Conservation (phyloP, 163 green algal species). For the Chlamydomonas reinhardtii region DNA sequence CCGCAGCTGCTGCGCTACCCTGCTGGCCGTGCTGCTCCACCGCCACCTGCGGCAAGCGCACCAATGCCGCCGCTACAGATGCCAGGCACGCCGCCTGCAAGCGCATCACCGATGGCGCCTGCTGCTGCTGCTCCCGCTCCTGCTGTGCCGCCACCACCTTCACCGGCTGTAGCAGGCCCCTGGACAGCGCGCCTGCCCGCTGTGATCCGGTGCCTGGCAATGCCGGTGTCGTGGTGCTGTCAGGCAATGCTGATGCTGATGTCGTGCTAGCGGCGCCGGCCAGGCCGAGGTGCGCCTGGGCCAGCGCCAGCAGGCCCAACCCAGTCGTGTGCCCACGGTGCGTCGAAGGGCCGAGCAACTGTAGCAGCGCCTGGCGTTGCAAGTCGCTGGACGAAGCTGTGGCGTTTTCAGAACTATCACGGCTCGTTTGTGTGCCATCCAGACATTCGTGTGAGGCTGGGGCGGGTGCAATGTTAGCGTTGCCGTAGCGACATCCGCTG, state of each 20-base stretch:
- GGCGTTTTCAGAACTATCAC: too few species aligned
- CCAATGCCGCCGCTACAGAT: slow-evolving; percentile 6
- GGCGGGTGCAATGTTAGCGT: too few species aligned
- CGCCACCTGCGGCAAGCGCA: slow-evolving; percentile 4
- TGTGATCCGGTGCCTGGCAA: too few species aligned
- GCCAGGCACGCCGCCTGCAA: slow-evolving; percentile 13
- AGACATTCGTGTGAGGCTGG: too few species aligned
- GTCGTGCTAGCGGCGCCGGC: neutral
- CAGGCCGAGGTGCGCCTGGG: neutral
- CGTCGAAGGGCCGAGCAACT: neutral
- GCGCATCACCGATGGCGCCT: neutral
- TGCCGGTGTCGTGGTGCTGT: too few species aligned
- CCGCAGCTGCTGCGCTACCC: too few species aligned
- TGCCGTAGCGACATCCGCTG: too few species aligned
- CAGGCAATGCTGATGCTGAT: neutral
- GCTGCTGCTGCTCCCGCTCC: neutral
- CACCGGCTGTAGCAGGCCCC: neutral
- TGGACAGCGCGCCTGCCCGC: too few species aligned
- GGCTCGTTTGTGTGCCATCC: too few species aligned
- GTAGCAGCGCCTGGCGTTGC: neutral
- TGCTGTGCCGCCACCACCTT: neutral
- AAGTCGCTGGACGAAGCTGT: neutral
- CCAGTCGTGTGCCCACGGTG: neutral
- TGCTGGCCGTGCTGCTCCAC: neutral
- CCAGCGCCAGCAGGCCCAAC: neutral